Conservation (phyloP, 2,329 filamentous ascomycete genomes). For the Cordyceps cateniannulata region DNA sequence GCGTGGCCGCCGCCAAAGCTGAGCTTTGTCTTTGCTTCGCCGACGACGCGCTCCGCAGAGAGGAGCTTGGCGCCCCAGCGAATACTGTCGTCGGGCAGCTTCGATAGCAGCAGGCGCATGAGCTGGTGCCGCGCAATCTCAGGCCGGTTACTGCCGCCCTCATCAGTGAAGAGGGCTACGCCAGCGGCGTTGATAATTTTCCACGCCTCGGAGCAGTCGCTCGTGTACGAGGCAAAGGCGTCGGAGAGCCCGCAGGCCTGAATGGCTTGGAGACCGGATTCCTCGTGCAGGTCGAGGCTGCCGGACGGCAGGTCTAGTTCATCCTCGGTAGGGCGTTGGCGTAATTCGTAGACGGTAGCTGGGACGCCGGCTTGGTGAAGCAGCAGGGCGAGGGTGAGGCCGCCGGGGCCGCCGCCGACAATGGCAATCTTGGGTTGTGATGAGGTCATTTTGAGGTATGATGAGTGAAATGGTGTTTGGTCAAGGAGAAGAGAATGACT, state of each 20-base stretch:
- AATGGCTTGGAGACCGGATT: slow-evolving; percentile 38
- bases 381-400: slow-evolving; percentile 40
- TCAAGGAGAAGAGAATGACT: background rate
- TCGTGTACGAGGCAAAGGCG: slow-evolving; percentile 62
- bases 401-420: slow-evolving; percentile 38
- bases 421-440: slow-evolving; percentile 31
- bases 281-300: slow-evolving; percentile 42
- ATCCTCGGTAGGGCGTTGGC: slow-evolving; percentile 20
- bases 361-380: slow-evolving; percentile 33
- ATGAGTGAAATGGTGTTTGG: background rate
- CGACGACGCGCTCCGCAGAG: slow-evolving; percentile 11
- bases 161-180: slow-evolving; percentile 17
- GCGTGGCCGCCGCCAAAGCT: slow-evolving; percentile 19
- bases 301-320: slow-evolving; percentile 28
- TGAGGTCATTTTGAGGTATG: background rate
- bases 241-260: slow-evolving; percentile 43
- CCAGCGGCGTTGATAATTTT: slow-evolving; percentile 27
- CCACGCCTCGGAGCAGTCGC: slow-evolving; percentile 34
- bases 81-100: slow-evolving; percentile 26
- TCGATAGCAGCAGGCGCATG: slow-evolving; percentile 26
- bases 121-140: slow-evolving; percentile 34
- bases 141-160: slow-evolving; percentile 23
- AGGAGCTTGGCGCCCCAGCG: slow-evolving; percentile 25
- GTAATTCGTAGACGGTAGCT: slow-evolving; percentile 30
- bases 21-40: slow-evolving; percentile 14